Percentiles rank a stretch among this genome's conserved stretches.
Evolutionary conservation across 1,139 yeast species (phyloP).

Genomic region (Pneumocystis carinii): DNA sequence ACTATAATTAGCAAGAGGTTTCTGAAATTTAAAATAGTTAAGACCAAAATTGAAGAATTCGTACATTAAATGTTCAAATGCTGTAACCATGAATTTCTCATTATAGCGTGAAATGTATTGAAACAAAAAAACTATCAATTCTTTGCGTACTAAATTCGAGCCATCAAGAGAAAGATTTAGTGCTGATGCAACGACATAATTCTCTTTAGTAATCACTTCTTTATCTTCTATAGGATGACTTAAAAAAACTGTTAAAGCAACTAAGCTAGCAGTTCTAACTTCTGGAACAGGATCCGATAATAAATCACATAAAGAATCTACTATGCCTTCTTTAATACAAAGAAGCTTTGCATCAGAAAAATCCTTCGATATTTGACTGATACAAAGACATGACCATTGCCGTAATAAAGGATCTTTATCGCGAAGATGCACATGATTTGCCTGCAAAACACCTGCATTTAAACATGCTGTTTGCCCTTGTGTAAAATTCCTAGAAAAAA

Average conservation of each 20-base stretch:
- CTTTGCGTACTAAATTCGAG: constrained; percentile 75
- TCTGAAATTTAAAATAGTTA: constrained; percentile 25
- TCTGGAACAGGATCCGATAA: constrained; percentile 88
- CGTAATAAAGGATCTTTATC: constrained; percentile 72
- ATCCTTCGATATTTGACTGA: constrained; percentile 62
- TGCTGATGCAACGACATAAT: constrained; percentile 31
- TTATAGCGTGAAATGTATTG: constrained; percentile 56
- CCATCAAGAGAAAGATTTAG: constrained; percentile 59
- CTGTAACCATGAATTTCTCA: constrained; percentile 69
- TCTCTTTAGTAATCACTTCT: constrained; percentile 24
- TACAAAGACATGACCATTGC: constrained; percentile 77
- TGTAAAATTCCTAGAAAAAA: constrained; percentile 66
- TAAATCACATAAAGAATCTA: constrained; percentile 41
- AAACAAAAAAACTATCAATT: constrained; percentile 62
- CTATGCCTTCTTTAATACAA: constrained; percentile 49
- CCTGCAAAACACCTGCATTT: constrained; percentile 54
- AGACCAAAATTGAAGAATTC: constrained; percentile 39
- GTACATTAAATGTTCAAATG: constrained; percentile 72
- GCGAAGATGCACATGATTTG: constrained; percentile 51
- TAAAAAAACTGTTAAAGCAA: constrained; percentile 58
- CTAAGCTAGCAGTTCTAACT: constrained; percentile 70
- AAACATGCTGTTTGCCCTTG: constrained; percentile 71
- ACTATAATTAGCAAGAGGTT: constrained; percentile 21
- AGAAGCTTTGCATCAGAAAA: constrained; percentile 66
- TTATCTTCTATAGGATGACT: constrained; percentile 28